These are phyloP conservation scores for Lactifluus piperatus DNA, from an alignment of 768 basidiomycete species.

Conservation along the genomic window DNA sequence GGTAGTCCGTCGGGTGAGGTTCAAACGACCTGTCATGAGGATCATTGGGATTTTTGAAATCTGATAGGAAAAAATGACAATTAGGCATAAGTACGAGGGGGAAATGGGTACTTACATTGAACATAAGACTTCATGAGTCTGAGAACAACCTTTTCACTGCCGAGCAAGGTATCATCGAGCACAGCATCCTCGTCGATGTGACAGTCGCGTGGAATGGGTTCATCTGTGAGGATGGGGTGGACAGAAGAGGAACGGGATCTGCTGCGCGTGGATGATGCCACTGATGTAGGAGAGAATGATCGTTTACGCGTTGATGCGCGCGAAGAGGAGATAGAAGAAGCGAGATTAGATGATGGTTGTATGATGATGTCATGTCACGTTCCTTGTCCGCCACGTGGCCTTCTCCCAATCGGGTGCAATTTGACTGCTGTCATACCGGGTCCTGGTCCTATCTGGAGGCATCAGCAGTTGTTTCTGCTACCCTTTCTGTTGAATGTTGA, in stretches of 20 bases:
- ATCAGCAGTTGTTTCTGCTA: no score
- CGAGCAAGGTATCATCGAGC: slow-evolving; percentile 44
- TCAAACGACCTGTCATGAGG: slow-evolving; percentile 56
- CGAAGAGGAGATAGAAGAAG: slow-evolving; percentile 20
- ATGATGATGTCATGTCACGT: no score
- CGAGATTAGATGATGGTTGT: slow-evolving; percentile 14
- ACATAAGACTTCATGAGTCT: slow-evolving; percentile 60
- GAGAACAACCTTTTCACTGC: slow-evolving; percentile 57
- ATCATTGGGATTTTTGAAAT: slow-evolving; percentile 61
- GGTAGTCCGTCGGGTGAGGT: slow-evolving; percentile 47
- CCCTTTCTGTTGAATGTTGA: no score
- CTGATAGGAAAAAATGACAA: slow-evolving; percentile 28
- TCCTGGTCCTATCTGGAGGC: no score
- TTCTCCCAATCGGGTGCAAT: no score
- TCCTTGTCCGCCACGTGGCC: no score
- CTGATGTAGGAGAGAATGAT: slow-evolving; percentile 22
- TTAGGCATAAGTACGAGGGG: neutral
- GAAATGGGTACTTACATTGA: slow-evolving; percentile 41
- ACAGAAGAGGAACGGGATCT: slow-evolving; percentile 61
- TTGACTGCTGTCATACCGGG: no score
- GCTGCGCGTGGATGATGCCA: slow-evolving; percentile 24
- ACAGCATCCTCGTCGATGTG: slow-evolving; percentile 49
- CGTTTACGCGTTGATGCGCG: slow-evolving; percentile 22
- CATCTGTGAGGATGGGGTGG: slow-evolving; percentile 32
- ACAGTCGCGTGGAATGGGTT: slow-evolving; percentile 33